Conservation (phyloP, 345 rosid genomes). For the Aegle marmelos region DNA sequence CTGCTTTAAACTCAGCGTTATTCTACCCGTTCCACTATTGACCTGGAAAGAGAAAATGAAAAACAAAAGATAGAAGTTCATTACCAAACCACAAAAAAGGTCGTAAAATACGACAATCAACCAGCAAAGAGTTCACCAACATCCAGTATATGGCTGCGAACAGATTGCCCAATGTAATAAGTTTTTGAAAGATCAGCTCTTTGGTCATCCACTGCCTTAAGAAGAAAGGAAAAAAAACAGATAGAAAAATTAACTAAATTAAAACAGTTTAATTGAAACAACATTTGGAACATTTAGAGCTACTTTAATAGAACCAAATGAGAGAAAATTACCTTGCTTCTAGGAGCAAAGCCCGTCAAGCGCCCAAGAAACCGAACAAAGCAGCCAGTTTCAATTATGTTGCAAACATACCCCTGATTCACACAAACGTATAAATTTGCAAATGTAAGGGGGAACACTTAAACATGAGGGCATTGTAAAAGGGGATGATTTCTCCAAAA, state of each 20-base stretch:
- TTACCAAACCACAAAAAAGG: slow-evolving; percentile 1
- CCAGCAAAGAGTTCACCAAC: slow-evolving; percentile 48
- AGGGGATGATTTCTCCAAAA: background rate
- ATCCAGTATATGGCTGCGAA: slow-evolving; percentile 73
- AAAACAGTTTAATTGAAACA: slow-evolving; percentile 6
- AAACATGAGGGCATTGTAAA: background rate
- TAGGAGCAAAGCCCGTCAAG: slow-evolving; percentile 87
- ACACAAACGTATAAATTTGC: slow-evolving; percentile 10
- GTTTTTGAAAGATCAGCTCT: slow-evolving; percentile 61
- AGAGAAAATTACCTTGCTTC: slow-evolving; percentile 62
- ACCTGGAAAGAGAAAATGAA: slow-evolving; percentile 44
- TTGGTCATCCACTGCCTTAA: slow-evolving; percentile 69
- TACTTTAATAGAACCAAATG: background rate
- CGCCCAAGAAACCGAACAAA: slow-evolving; percentile 97
- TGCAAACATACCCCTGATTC: slow-evolving; percentile 85
- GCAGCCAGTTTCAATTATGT: slow-evolving; percentile 85
- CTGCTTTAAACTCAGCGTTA: slow-evolving; percentile 83
- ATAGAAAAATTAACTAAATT: slow-evolving; percentile 5
- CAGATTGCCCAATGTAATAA: slow-evolving; percentile 87
- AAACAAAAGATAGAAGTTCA: slow-evolving; percentile 14
- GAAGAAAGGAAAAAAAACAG: slow-evolving; percentile 10
- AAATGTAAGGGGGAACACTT: background rate
- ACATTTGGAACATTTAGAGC: background rate
- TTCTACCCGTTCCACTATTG: slow-evolving; percentile 58
- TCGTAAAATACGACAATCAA: slow-evolving; percentile 9